A percentile compares a stretch with the other conserved stretches of the same genome.
Evolutionary conservation across 176 grass and related monocot genomes (phyloP).

Genomic region (Elaeis guineensis): DNA sequence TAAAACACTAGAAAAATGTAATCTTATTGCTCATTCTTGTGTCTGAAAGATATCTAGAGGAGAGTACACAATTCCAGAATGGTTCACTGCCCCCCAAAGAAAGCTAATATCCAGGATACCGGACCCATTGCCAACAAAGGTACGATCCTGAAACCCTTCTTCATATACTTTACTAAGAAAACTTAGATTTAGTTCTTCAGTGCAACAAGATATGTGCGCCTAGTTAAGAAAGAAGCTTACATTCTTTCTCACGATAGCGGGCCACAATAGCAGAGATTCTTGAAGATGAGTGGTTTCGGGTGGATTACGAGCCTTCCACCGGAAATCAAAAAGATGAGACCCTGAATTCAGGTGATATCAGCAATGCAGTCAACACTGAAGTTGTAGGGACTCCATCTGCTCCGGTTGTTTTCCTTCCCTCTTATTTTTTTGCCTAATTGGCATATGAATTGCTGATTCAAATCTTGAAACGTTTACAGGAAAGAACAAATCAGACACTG

Average conservation of each 20-base stretch:
- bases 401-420: neutral
- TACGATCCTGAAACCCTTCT: constrained; percentile 15
- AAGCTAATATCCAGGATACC: constrained; percentile 57
- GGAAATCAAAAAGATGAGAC: constrained; percentile 20
- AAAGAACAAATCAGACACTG: constrained; percentile 13
- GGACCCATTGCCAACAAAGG: constrained; percentile 38
- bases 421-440: too few species aligned
- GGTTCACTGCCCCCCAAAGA: constrained; percentile 51
- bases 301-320: constrained; percentile 25
- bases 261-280: constrained; percentile 53
- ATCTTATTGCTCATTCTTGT: neutral
- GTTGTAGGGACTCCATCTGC: neutral
- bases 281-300: constrained; percentile 48
- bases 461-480: neutral
- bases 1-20: neutral
- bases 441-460: too few species aligned
- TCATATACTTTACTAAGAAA: too few species aligned
- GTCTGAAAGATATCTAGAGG: constrained; percentile 48
- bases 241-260: constrained; percentile 28
- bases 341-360: constrained; percentile 21
- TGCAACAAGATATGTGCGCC: neutral
- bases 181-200: neutral
- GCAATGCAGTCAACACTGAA: neutral
- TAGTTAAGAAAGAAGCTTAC: constrained; percentile 15
- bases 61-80: constrained; percentile 48